Evolutionary conservation across 768 basidiomycete genomes (phyloP).

Genomic region (Boletus vinaceobasis): DNA sequence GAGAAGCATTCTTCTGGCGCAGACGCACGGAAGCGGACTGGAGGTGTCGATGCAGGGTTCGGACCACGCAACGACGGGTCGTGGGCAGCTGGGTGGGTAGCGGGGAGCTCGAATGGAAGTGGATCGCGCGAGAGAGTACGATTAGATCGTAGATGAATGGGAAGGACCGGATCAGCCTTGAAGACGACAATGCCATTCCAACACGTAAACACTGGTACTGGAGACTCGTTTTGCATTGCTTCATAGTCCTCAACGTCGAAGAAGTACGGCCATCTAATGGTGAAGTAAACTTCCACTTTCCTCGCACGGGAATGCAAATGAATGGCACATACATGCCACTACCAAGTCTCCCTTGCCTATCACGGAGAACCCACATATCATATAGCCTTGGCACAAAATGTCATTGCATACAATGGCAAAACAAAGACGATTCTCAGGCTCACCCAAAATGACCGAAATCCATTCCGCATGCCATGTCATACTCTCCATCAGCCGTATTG

Average conservation of each 20-base stretch:
- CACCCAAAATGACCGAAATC: slow-evolving; percentile 37
- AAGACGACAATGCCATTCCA: slow-evolving; percentile 47
- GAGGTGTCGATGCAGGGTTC: slow-evolving; percentile 20
- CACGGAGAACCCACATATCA: slow-evolving; percentile 24
- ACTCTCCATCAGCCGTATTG: slow-evolving; percentile 35
- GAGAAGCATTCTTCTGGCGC: slow-evolving; percentile 18
- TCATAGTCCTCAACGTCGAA: slow-evolving; percentile 35
- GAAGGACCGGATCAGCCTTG: slow-evolving; percentile 39
- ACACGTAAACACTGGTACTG: slow-evolving; percentile 43
- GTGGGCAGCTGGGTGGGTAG: slow-evolving; percentile 10
- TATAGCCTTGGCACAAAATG: slow-evolving; percentile 12
- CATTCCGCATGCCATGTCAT: slow-evolving; percentile 43
- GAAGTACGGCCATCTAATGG: slow-evolving; percentile 39
- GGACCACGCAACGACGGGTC: slow-evolving; percentile 11
- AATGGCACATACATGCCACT: slow-evolving; percentile 10
- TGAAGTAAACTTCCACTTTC: neutral
- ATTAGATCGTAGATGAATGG: slow-evolving; percentile 37
- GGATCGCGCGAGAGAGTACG: slow-evolving; percentile 34
- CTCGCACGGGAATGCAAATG: neutral
- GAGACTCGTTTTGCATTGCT: slow-evolving; percentile 36
- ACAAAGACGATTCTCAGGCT: slow-evolving; percentile 10
- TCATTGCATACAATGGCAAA: neutral
- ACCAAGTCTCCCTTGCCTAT: slow-evolving; percentile 14
- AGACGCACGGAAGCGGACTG: slow-evolving; percentile 16
- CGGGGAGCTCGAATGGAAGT: slow-evolving; percentile 17